Evolutionary conservation across 495 filamentous ascomycete species (phyloP).

Genomic region (Penicillium egyptiacum): DNA sequence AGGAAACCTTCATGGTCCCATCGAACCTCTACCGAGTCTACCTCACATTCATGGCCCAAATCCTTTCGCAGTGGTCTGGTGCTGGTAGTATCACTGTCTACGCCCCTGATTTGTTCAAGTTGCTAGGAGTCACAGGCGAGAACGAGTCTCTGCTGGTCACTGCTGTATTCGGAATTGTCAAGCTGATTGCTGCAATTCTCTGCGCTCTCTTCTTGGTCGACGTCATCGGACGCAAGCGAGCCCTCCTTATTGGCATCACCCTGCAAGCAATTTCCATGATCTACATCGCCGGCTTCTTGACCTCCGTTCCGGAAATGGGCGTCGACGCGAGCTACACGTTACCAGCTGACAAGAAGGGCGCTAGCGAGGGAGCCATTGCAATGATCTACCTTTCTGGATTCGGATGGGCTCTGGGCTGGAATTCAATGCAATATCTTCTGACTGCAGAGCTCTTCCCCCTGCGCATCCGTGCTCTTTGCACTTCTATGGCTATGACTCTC

Average conservation of each 20-base stretch:
- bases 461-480: constrained; percentile 46
- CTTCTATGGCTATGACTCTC: constrained; percentile 50
- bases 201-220: constrained; percentile 75
- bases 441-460: constrained; percentile 75
- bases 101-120: constrained; percentile 63
- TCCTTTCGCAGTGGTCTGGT: constrained; percentile 70
- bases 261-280: constrained; percentile 64
- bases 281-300: constrained; percentile 67
- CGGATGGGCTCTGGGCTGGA: constrained; percentile 76
- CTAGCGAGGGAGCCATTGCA: constrained; percentile 57
- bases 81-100: constrained; percentile 67
- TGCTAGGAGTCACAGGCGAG: constrained; percentile 61
- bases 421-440: constrained; percentile 72
- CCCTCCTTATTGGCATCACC: constrained; percentile 62
- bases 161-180: constrained; percentile 69
- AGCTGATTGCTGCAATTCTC: constrained; percentile 60
- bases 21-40: constrained; percentile 65
- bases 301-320: constrained; percentile 51
- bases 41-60: constrained; percentile 56
- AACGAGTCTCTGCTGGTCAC: constrained; percentile 65
- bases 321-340: constrained; percentile 30
- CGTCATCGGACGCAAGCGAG: constrained; percentile 68
- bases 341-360: constrained; percentile 31
- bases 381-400: constrained; percentile 66
- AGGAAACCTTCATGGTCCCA: constrained; percentile 59